Evolutionary conservation across 306 rosid species (phyloP).

Genomic region (Glycine tomentella): DNA sequence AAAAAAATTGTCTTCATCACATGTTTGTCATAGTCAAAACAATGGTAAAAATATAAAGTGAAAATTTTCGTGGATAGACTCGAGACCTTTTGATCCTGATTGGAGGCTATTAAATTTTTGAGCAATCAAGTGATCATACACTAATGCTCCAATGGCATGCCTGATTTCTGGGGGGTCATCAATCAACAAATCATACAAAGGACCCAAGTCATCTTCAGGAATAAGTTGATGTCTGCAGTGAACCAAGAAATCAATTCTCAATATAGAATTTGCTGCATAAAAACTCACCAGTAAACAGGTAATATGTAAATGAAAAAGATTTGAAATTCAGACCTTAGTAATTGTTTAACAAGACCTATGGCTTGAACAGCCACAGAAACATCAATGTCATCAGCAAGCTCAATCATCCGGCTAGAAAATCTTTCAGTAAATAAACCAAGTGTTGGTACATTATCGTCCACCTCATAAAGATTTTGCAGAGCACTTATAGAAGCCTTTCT

Average conservation of each 20-base stretch:
- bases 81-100: slow-evolving; percentile 69
- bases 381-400: slow-evolving; percentile 95
- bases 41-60: slow-evolving; percentile 30
- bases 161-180: slow-evolving; percentile 95
- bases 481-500: slow-evolving; percentile 88
- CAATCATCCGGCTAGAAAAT: slow-evolving; percentile 94
- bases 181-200: slow-evolving; percentile 90
- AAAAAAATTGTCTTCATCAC: slow-evolving; percentile 46
- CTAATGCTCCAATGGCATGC: slow-evolving; percentile 95
- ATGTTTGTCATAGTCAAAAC: slow-evolving; percentile 43
- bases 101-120: slow-evolving; percentile 83
- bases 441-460: slow-evolving; percentile 88
- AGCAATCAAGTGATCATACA: slow-evolving; percentile 93
- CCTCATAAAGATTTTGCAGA: slow-evolving; percentile 90
- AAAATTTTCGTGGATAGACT: slow-evolving; percentile 28
- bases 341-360: slow-evolving; percentile 92
- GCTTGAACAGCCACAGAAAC: slow-evolving; percentile 93
- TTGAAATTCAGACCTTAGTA: slow-evolving; percentile 68
- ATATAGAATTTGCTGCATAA: slow-evolving; percentile 36
- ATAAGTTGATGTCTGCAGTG: slow-evolving; percentile 90
- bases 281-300: slow-evolving; percentile 35
- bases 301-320: slow-evolving; percentile 32
- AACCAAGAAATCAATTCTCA: slow-evolving; percentile 45
- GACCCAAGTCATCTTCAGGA: slow-evolving; percentile 94
- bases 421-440: slow-evolving; percentile 93